Conservation (phyloP, 805 yeast species). For the Debaryomyces prosopidis region DNA sequence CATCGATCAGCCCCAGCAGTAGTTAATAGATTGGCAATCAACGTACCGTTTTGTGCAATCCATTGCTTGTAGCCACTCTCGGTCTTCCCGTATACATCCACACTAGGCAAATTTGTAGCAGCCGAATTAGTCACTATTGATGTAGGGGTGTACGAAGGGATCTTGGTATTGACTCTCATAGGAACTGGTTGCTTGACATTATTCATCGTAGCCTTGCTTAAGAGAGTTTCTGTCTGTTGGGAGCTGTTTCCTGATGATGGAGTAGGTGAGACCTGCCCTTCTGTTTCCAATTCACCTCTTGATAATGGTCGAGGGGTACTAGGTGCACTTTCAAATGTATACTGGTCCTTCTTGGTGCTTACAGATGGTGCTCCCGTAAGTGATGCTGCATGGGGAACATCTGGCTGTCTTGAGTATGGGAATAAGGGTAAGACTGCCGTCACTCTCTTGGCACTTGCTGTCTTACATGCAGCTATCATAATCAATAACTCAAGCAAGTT, state of each 20-base stretch:
- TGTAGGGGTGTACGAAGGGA: conserved; percentile 15
- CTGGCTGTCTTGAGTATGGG: conserved; percentile 96
- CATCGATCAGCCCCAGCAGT: conserved; percentile 96
- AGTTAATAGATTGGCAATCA: conserved; percentile 82
- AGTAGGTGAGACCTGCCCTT: conserved; percentile 4
- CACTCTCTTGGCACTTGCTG: conserved; percentile 84
- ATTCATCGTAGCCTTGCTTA: conserved; percentile 10
- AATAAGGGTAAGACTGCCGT: conserved; percentile 92
- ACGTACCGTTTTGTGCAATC: conserved; percentile 94
- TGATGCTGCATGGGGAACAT: conserved; percentile 70
- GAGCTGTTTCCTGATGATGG: conserved; percentile 12
- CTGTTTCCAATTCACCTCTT: conserved; percentile 16
- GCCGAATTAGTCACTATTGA: conserved; percentile 34
- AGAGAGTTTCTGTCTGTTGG: conserved; percentile 3
- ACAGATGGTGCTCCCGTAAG: conserved; percentile 69
- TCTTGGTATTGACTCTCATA: conserved; percentile 8
- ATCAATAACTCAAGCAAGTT: conserved; percentile 79
- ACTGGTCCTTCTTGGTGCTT: conserved; percentile 33
- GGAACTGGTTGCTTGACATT: conserved; percentile 6
- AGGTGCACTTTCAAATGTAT: conserved; percentile 53
- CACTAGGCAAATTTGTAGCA: conserved; percentile 30
- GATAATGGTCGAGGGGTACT: conserved; percentile 48
- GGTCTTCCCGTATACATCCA: conserved; percentile 39
- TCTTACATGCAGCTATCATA: conserved; percentile 88
- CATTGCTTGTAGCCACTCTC: conserved; percentile 84